Base-by-base conservation (phyloP, 2,329 filamentous ascomycete species). In the Penicillium sp. region DNA sequence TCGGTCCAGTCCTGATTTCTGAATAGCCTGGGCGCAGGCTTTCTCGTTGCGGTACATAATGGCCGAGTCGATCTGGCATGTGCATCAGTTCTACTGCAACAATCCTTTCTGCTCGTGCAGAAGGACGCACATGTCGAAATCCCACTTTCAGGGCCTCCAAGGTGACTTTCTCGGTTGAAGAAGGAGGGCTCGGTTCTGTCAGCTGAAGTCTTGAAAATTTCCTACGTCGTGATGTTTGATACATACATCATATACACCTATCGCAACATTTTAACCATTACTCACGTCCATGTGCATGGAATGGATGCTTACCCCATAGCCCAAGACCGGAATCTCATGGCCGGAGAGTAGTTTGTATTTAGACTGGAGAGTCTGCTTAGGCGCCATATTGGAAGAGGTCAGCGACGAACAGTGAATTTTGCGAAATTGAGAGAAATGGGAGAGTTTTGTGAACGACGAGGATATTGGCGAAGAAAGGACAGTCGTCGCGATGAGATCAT, bases 41-140 rank as follows among this genome's bases (percentile, higher is more conserved):
- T 80, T 80, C 75, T 95, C 92, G 63, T 95, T 95, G 71, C 84
- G 78, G 71, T 88, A 87, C 85, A 87, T 87, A 66, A 87, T 84
- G 16, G 86, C 86, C 13, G 82, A 84, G 71, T 88, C 86, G 59
- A 88, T 62, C 73, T 76, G 46, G 4, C 7, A 8, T 1, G 19
- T 4, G 19, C 37, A 37, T 48, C 52, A 62, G 42, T 56, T 52
- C 14, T n/a, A 33, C 19, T 16, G 26, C 25, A 22, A 14, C 43
- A 6, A 16, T 11, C 4, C 10, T n/a, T 2, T 1, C 10, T 25
- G 40, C 38, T 8, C 1, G 14, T 2, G 6, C 30, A 6, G 16
- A 35, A 5, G 40, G 4, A n/a, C 33, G 37, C 30, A 74, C 73
- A 72, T 74, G 73, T 28, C 73, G 73, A 38, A 72, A 75, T 52